Evolutionary conservation across 305 asterid genomes (phyloP).

Genomic region (Fraxinus ornus): DNA sequence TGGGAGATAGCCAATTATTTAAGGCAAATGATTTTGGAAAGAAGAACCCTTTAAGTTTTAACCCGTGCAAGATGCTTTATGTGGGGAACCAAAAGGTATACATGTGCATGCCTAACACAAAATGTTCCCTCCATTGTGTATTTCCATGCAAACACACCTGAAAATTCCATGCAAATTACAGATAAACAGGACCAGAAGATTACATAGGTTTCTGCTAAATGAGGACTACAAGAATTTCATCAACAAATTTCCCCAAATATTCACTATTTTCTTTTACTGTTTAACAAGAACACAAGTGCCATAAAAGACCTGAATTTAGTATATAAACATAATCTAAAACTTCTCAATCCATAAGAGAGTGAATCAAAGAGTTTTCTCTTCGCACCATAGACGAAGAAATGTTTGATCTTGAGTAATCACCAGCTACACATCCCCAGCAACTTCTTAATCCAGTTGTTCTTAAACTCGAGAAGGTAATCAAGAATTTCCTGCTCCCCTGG

Average conservation of each 20-base stretch:
- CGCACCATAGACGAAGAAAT: not conserved
- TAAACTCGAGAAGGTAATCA: conserved; percentile 38
- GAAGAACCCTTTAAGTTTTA: conserved; percentile 37
- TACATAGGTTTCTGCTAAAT: not conserved
- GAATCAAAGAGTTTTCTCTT: conserved; percentile 5
- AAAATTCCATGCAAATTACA: conserved; percentile 2
- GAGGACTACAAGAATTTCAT: not conserved
- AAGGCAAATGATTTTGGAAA: conserved; percentile 34
- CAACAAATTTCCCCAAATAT: not conserved
- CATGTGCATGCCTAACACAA: conserved; percentile 32
- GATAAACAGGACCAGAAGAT: conserved; percentile 11
- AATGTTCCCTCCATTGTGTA: not conserved
- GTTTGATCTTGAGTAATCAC: not conserved
- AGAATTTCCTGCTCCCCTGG: conserved; percentile 50
- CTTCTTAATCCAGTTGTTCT: not conserved
- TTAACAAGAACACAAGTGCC: not conserved
- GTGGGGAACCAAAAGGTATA: conserved; percentile 31
- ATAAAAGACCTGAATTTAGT: conserved; percentile 3
- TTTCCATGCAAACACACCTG: not conserved
- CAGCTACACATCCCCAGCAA: not conserved
- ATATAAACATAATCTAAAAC: not conserved
- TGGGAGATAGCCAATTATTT: conserved; percentile 21
- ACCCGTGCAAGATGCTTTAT: conserved; percentile 37
- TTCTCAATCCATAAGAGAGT: not conserved
- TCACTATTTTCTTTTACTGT: not conserved